Evolutionary conservation across 352 stramenopile genomes (phyloP), one percentile per base, ranked within the genome.

Genomic region (Phytophthora pluvialis): DNA sequence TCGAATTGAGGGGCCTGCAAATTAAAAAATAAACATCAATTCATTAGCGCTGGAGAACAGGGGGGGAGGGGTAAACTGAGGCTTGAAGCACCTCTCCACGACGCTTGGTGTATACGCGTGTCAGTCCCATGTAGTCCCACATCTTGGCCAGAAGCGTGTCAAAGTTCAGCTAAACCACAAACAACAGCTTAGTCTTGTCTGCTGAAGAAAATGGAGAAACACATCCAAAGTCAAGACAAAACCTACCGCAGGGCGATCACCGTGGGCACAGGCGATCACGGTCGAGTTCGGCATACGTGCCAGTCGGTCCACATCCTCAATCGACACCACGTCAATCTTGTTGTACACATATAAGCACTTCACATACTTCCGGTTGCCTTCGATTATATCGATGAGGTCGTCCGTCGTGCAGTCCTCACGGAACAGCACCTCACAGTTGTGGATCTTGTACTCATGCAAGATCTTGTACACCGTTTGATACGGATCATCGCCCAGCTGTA

Each of bases 331-430:
- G 80, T 99, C 98, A 72, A 99, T 98, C 83, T 99, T 99, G 85
- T 99, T 99, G 92, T 99, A 99, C 62, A 99, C 93, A 77, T 99
- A 99, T 45, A 99, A 73, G 67, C 89, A 98, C 86, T 98, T 98
- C 61, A 99, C 98, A 84, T 99, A 99, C 72, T 98, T 98, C 51
- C 95, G 91, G 76, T 99, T 99, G 54, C 97, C 98, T 80, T 99
- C 90, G 56, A 99, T 95, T 26, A 99, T 94, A 84, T 99, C 98
- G 60, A 99, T 99, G 32, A 99, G 74, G 67, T 99, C 93, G 77
- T 99, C 98, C 5, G 98, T 95, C 18, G 88, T 96, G 64, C 97
- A 96, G 60, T 99, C 97, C 80, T 99, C 97, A 59, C 98, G 89
- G 63, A 99, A 97, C 16, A 99, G 77, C 31, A 99, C 80, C 63